phyloP scores from a whole-genome alignment of 495 filamentous ascomycete genomes.

The Penicillium roqueforti region DNA sequence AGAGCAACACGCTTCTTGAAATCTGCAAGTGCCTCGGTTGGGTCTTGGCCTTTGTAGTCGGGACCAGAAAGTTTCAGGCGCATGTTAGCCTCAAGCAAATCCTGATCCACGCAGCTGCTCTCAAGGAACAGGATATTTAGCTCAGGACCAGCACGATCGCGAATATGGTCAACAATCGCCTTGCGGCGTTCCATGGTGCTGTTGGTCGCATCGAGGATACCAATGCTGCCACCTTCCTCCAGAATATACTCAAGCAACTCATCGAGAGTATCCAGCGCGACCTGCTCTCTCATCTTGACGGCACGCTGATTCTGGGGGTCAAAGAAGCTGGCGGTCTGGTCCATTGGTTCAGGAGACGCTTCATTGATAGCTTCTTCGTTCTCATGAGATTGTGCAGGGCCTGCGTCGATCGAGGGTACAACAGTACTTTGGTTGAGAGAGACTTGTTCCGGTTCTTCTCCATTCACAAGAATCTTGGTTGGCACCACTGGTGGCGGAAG shows the following conservation, averaged over 20 bases:
- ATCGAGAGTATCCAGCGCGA: conserved; percentile 86
- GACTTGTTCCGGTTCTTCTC: conserved; percentile 32
- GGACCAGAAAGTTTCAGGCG: conserved; percentile 94
- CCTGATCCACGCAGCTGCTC: conserved; percentile 79
- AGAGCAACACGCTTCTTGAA: conserved; percentile 92
- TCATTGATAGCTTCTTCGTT: conserved; percentile 29
- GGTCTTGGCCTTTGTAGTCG: conserved; percentile 93
- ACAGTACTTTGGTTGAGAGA: conserved; percentile 29
- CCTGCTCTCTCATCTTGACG: conserved; percentile 79
- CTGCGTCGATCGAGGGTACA: conserved; percentile 26
- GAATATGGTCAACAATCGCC: conserved; percentile 76
- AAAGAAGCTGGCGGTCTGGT: conserved; percentile 92
- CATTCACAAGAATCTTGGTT: conserved; percentile 49
- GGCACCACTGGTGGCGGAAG: conserved; percentile 42
- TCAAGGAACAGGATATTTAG: conserved; percentile 92
- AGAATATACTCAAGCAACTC: conserved; percentile 87
- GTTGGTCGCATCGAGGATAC: conserved; percentile 97
- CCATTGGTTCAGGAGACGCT: conserved; percentile 54
- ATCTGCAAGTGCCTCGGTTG: conserved; percentile 72
- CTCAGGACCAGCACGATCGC: conserved; percentile 74
- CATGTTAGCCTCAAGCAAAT: conserved; percentile 92
- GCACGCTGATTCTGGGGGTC: conserved; percentile 84
- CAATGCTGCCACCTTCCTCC: conserved; percentile 78
- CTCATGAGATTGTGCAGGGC: conserved; percentile 9
- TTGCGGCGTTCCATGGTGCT: conserved; percentile 84